Conservation (phyloP, 805 yeast species). For the Saccharomycopsis synnaedendra region DNA sequence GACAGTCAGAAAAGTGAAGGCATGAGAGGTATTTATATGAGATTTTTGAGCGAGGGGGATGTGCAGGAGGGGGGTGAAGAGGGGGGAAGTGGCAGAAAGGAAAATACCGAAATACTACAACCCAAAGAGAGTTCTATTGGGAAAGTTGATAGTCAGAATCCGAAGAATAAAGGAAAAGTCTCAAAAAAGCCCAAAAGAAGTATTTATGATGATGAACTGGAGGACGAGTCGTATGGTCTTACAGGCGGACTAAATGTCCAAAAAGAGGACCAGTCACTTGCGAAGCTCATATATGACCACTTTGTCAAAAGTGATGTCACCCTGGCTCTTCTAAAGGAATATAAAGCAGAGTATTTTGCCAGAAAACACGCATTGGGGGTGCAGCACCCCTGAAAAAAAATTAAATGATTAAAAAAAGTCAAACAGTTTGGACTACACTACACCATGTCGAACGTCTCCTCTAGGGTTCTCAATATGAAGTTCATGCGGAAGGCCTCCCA, state of each 20-base stretch:
- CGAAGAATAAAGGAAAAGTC: neutral
- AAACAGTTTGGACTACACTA: no score
- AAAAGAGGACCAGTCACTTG: no score
- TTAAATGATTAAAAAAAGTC: no score
- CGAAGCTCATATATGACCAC: no score
- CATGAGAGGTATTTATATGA: conserved; percentile 16
- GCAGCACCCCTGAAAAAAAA: no score
- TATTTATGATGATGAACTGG: neutral
- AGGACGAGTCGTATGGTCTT: no score
- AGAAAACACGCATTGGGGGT: no score
- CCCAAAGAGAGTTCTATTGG: neutral
- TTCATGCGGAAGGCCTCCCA: conserved; percentile 16
- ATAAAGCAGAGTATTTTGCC: no score
- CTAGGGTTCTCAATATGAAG: conserved; percentile 16
- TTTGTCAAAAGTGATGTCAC: no score
- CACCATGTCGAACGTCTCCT: conserved; percentile 2
- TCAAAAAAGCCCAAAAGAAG: neutral
- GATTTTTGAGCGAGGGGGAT: conserved; percentile 18
- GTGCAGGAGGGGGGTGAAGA: conserved; percentile 11
- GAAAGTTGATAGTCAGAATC: neutral
- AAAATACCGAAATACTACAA: neutral
- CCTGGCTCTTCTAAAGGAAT: no score
- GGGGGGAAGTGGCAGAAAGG: neutral
- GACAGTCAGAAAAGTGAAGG: conserved; percentile 1
- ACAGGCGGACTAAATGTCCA: no score